phyloP scores from a whole-genome alignment of 2,329 filamentous ascomycete species.

The Calonectria hawksworthii region DNA sequence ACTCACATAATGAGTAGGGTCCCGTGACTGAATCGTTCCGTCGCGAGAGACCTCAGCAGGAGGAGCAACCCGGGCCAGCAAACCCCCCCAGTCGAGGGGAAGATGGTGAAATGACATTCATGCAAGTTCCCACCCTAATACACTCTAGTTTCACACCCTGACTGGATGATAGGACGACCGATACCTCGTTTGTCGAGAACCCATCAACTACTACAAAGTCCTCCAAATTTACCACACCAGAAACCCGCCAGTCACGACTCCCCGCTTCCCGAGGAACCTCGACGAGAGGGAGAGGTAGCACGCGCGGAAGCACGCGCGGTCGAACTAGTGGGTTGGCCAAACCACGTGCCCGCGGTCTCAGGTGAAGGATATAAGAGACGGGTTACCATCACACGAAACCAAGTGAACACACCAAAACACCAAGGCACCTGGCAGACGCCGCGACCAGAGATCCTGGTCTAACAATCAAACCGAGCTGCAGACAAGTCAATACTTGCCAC shows the following conservation, averaged over 20 bases:
- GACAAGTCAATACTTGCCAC: background rate
- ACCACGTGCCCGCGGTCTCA: slow-evolving; percentile 61
- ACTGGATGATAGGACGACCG: slow-evolving; percentile 77
- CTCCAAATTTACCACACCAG: slow-evolving; percentile 61
- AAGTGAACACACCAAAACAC: background rate
- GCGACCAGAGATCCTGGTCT: background rate
- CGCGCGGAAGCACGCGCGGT: slow-evolving; percentile 47
- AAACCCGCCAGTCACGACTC: slow-evolving; percentile 61
- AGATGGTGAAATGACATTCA: slow-evolving; percentile 85
- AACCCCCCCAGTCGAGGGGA: slow-evolving; percentile 49
- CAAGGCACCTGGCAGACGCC: background rate
- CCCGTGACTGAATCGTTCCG: slow-evolving; percentile 88
- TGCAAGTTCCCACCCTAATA: slow-evolving; percentile 65
- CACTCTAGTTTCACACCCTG: slow-evolving; percentile 26
- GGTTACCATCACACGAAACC: background rate
- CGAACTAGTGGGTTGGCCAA: slow-evolving; percentile 62
- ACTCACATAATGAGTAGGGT: slow-evolving; percentile 64
- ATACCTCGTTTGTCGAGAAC: slow-evolving; percentile 92
- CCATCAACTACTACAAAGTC: slow-evolving; percentile 71
- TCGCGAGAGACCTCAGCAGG: slow-evolving; percentile 71
- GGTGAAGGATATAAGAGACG: slow-evolving; percentile 50
- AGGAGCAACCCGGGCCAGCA: slow-evolving; percentile 50
- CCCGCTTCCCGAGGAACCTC: slow-evolving; percentile 60
- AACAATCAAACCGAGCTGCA: background rate
- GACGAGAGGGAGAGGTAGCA: slow-evolving; percentile 46